Percentiles rank a stretch among this genome's conserved stretches.
These are phyloP conservation scores for Bathelium albidoporum DNA, from an alignment of 495 filamentous ascomycete species.

Conservation along the genomic window DNA sequence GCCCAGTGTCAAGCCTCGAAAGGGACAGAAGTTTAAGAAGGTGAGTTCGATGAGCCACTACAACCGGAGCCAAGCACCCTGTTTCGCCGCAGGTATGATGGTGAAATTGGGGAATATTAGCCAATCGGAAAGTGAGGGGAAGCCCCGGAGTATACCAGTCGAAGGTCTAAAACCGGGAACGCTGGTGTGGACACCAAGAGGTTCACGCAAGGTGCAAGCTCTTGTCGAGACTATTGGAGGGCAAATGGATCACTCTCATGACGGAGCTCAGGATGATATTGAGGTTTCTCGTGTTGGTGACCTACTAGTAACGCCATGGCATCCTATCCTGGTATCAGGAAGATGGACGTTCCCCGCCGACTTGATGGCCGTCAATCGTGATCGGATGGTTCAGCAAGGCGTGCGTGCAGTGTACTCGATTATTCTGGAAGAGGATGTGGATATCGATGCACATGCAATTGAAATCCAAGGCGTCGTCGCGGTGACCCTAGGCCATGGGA, in stretches of 20 bases:
- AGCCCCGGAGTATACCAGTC: neutral
- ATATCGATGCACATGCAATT: conserved; percentile 8
- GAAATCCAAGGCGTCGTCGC: neutral
- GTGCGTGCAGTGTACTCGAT: conserved; percentile 2
- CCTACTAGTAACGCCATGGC: conserved; percentile 7
- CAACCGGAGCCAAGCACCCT: neutral
- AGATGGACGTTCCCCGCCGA: conserved; percentile 5
- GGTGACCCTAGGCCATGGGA: conserved; percentile 8
- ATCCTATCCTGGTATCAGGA: neutral
- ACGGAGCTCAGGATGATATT: neutral
- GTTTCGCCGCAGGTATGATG: conserved; percentile 4
- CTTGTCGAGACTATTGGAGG: neutral
- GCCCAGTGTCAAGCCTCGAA: neutral
- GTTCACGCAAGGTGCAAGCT: neutral
- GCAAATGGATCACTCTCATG: neutral
- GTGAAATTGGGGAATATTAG: neutral
- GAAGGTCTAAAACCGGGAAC: neutral
- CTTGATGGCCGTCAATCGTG: neutral
- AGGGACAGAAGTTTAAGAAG: neutral
- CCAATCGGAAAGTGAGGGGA: neutral
- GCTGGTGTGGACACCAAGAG: conserved; percentile 4
- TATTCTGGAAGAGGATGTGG: conserved; percentile 1
- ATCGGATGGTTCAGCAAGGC: neutral
- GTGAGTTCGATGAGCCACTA: neutral
- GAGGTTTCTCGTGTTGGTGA: neutral